These are phyloP conservation scores for Microdochium bolleyi DNA, from an alignment of 2,329 filamentous ascomycete genomes.

Conservation along the genomic window DNA sequence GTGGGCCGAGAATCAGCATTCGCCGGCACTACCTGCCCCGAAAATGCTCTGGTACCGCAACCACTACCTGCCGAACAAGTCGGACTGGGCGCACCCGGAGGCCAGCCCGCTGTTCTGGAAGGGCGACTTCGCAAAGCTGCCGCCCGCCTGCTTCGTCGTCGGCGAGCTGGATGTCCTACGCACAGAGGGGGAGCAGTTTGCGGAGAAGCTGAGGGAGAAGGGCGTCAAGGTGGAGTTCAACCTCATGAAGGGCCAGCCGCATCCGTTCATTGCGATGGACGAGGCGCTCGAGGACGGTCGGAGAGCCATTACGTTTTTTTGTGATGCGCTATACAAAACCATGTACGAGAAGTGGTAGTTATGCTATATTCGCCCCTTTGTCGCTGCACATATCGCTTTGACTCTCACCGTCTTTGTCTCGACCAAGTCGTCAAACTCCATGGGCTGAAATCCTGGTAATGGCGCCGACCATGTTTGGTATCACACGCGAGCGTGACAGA, in stretches of 20 bases:
- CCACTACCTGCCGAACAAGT: conserved; percentile 43
- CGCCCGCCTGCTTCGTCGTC: conserved; percentile 42
- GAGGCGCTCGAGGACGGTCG: conserved; percentile 41
- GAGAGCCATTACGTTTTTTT: conserved; percentile 37
- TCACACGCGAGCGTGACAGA: no score
- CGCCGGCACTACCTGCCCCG: conserved; percentile 41
- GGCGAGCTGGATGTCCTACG: conserved; percentile 50
- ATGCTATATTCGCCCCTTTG: no score
- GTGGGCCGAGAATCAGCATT: conserved; percentile 41
- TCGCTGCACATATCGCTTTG: no score
- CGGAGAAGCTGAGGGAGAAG: conserved; percentile 32
- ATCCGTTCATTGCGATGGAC: conserved; percentile 53
- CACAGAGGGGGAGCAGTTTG: conserved; percentile 44
- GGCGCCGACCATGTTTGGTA: no score
- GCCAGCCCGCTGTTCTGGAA: conserved; percentile 44
- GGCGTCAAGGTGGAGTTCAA: conserved; percentile 40
- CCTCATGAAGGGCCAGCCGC: conserved; percentile 45
- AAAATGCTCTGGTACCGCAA: conserved; percentile 56
- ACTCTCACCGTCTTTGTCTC: no score
- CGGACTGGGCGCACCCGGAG: conserved; percentile 38
- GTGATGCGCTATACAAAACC: conserved; percentile 16
- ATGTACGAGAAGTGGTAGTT: conserved; percentile 6
- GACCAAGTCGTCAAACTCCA: no score
- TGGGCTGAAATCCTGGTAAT: no score
- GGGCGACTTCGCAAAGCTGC: conserved; percentile 39